Evolutionary conservation across 306 rosid genomes (phyloP).

Genomic region (Sechiopsis laciniata): DNA sequence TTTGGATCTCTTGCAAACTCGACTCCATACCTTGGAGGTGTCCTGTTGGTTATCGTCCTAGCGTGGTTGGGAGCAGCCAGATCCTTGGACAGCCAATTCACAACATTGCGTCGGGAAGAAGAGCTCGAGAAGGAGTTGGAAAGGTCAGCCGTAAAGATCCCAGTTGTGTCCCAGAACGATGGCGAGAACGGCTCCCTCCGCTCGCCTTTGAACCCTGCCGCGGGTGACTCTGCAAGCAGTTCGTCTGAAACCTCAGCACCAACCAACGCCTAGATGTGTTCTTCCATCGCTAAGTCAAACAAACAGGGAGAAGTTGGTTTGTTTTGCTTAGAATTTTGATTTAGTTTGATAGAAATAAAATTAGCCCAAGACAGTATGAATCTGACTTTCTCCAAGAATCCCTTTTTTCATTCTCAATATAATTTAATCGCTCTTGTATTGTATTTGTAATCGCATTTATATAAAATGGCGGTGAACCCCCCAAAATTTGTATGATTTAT

Average conservation of each 20-base stretch:
- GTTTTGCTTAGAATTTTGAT: slow-evolving; percentile 19
- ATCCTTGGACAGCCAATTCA: slow-evolving; percentile 81
- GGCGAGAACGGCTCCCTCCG: slow-evolving; percentile 44
- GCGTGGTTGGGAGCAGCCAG: slow-evolving; percentile 84
- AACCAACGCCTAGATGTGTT: slow-evolving; percentile 24
- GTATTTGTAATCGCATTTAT: slow-evolving; percentile 8
- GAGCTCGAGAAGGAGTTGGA: slow-evolving; percentile 94
- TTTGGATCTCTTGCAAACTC: slow-evolving; percentile 93
- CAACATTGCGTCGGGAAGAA: slow-evolving; percentile 67
- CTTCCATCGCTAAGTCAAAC: not conserved
- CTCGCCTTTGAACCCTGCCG: slow-evolving; percentile 14
- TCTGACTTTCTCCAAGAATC: slow-evolving; percentile 1
- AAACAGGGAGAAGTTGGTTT: slow-evolving; percentile 11
- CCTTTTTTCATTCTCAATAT: slow-evolving; percentile 3
- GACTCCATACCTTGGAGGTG: slow-evolving; percentile 91
- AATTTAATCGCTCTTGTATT: too few species aligned
- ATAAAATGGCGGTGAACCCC: slow-evolving; percentile 11
- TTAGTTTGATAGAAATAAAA: slow-evolving; percentile 17
- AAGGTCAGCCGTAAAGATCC: slow-evolving; percentile 68
- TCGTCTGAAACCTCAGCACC: slow-evolving; percentile 51
- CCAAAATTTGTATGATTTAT: not conserved
- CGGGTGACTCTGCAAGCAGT: slow-evolving; percentile 29
- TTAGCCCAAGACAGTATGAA: slow-evolving; percentile 3
- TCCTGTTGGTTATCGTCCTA: slow-evolving; percentile 74
- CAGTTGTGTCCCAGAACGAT: slow-evolving; percentile 46